Conservation (phyloP, 805 yeast genomes). For the Spathaspora boniae region DNA sequence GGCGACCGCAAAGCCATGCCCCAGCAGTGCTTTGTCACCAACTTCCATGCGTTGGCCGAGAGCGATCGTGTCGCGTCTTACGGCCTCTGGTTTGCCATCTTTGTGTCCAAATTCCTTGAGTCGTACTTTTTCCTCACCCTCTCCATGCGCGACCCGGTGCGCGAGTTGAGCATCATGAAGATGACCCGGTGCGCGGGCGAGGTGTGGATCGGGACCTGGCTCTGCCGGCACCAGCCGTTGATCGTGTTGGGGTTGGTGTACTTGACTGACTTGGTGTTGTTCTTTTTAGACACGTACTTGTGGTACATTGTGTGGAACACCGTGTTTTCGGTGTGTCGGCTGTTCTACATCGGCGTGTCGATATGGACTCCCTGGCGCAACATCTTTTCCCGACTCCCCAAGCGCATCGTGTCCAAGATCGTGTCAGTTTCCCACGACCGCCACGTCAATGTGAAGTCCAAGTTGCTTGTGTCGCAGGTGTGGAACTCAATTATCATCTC, state of each 20-base stretch:
- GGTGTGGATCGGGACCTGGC: slow-evolving; percentile 42
- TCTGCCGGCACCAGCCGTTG: slow-evolving; percentile 57
- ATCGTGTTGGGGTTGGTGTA: slow-evolving; percentile 53
- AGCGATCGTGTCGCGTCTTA: slow-evolving; percentile 58
- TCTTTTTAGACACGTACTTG: slow-evolving; percentile 76
- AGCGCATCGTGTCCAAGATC: slow-evolving; percentile 69
- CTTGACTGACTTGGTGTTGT: slow-evolving; percentile 62
- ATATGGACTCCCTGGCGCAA: slow-evolving; percentile 90
- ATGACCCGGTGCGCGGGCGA: slow-evolving; percentile 63
- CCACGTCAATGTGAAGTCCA: slow-evolving; percentile 36
- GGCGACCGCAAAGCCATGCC: slow-evolving; percentile 45
- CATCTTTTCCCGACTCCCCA: slow-evolving; percentile 70
- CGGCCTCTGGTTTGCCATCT: slow-evolving; percentile 67
- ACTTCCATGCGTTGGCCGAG: slow-evolving; percentile 51
- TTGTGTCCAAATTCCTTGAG: slow-evolving; percentile 65
- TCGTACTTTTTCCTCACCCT: slow-evolving; percentile 76
- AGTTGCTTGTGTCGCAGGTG: slow-evolving; percentile 58
- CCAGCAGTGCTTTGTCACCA: slow-evolving; percentile 55
- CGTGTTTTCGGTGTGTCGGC: slow-evolving; percentile 63
- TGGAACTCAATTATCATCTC: slow-evolving; percentile 86
- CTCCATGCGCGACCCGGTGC: slow-evolving; percentile 67
- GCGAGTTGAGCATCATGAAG: slow-evolving; percentile 60
- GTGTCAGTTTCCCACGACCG: slow-evolving; percentile 42
- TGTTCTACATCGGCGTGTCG: slow-evolving; percentile 73
- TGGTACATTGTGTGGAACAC: slow-evolving; percentile 87